phyloP scores from a whole-genome alignment of 352 stramenopile species.

The Phytophthora pisi region DNA sequence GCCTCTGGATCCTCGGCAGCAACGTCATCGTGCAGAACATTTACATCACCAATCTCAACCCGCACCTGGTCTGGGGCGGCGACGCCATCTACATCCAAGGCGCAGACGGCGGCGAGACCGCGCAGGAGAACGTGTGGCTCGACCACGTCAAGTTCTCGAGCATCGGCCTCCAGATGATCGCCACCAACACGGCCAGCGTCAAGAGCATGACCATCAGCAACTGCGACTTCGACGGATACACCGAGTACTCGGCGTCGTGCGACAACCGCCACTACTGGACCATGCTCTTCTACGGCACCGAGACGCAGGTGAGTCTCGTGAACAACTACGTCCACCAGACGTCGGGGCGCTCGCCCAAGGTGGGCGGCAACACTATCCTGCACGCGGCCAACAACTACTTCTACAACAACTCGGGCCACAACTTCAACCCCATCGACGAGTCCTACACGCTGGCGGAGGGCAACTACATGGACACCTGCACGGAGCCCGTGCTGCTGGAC shows the following conservation, averaged over 20 bases:
- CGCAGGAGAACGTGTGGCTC: constrained; percentile 21
- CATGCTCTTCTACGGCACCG: constrained; percentile 46
- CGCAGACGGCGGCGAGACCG: constrained; percentile 20
- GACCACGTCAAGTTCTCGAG: constrained; percentile 26
- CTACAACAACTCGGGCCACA: constrained; percentile 28
- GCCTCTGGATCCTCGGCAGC: constrained; percentile 24
- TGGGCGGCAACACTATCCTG: constrained; percentile 29
- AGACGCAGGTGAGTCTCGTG: constrained; percentile 39
- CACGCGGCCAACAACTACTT: constrained; percentile 39
- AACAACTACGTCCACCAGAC: constrained; percentile 31
- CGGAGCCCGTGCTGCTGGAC: constrained; percentile 21
- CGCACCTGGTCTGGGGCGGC: constrained; percentile 34
- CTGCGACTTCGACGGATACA: constrained; percentile 52
- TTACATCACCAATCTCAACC: constrained; percentile 31
- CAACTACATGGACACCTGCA: constrained; percentile 41
- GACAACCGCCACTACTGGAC: constrained; percentile 58
- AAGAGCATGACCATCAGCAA: constrained; percentile 52
- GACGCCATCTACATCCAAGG: constrained; percentile 40
- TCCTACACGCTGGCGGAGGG: constrained; percentile 29
- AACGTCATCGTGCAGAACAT: constrained; percentile 46
- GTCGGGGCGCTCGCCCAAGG: constrained; percentile 35
- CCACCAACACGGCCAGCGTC: constrained; percentile 32
- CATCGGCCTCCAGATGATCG: constrained; percentile 43
- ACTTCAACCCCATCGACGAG: constrained; percentile 26
- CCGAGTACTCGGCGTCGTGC: constrained; percentile 38